These are phyloP conservation scores for Globisporangium middletonii DNA, from an alignment of 352 stramenopile species.

Conservation along the genomic window DNA sequence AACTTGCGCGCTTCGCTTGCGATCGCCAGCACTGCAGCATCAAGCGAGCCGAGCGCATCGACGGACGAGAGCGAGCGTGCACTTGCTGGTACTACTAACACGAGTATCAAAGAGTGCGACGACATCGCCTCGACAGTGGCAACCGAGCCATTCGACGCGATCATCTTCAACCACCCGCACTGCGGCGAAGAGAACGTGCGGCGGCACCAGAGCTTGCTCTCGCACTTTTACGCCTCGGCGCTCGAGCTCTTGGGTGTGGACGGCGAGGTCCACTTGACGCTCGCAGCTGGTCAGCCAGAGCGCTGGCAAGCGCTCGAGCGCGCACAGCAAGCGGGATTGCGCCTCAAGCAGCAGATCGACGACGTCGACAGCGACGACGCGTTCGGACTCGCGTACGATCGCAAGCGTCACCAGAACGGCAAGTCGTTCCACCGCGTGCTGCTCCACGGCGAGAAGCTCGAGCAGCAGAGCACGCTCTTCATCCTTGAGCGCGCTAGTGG, in stretches of 20 bases:
- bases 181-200: slow-evolving; percentile 87
- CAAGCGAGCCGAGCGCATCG: slow-evolving; percentile 1
- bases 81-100: no score
- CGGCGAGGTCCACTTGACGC: slow-evolving; percentile 52
- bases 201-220: slow-evolving; percentile 85
- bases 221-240: slow-evolving; percentile 86
- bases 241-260: slow-evolving; percentile 27
- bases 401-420: slow-evolving; percentile 86
- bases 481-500: slow-evolving; percentile 24
- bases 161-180: slow-evolving; percentile 95
- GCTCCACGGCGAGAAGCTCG: slow-evolving; percentile 56
- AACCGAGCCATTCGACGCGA: slow-evolving; percentile 39
- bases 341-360: slow-evolving; percentile 35
- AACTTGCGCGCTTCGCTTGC: slow-evolving; percentile 39
- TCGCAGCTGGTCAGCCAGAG: slow-evolving; percentile 70
- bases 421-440: slow-evolving; percentile 80
- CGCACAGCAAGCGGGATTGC: slow-evolving; percentile 34
- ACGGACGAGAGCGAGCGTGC: no score
- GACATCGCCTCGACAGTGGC: no score
- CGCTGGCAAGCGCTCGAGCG: slow-evolving; percentile 65
- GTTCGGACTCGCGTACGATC: slow-evolving; percentile 49
- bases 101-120: no score
- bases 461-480: slow-evolving; percentile 66
- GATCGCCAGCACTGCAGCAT: slow-evolving; percentile 13
- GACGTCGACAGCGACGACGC: slow-evolving; percentile 36